phyloP scores from a whole-genome alignment of 1,284 basidiomycete genomes.

The Sanghuangporus weigelae region DNA sequence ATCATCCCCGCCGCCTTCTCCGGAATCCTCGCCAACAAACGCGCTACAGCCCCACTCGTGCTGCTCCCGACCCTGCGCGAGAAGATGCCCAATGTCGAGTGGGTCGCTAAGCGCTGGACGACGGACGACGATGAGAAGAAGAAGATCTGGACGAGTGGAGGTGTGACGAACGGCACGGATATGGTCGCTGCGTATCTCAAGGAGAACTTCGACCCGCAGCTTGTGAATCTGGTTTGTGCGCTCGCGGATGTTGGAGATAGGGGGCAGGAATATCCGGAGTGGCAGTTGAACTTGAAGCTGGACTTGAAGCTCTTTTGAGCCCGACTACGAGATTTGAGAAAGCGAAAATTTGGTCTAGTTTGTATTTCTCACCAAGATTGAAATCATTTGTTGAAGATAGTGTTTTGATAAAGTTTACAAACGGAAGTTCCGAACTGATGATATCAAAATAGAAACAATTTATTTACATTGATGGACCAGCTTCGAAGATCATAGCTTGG shows the following conservation, averaged over 20 bases:
- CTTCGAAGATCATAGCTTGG: slow-evolving; percentile 11
- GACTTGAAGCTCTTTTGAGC: neutral
- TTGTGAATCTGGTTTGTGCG: slow-evolving; percentile 2
- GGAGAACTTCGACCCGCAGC: neutral
- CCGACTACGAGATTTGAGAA: neutral
- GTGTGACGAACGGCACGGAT: slow-evolving; percentile 13
- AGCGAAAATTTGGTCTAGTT: neutral
- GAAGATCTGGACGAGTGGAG: slow-evolving; percentile 15
- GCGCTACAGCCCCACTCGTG: slow-evolving; percentile 11
- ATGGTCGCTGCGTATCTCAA: slow-evolving; percentile 15
- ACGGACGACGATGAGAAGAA: neutral
- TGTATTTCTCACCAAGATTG: neutral
- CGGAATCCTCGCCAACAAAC: slow-evolving; percentile 11
- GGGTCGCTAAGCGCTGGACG: slow-evolving; percentile 11
- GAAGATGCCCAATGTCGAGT: slow-evolving; percentile 9
- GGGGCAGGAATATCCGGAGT: slow-evolving; percentile 4
- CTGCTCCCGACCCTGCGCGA: slow-evolving; percentile 5
- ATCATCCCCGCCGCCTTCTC: slow-evolving; percentile 9
- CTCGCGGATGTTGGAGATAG: slow-evolving; percentile 10
- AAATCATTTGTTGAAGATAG: neutral
- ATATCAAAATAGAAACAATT: too few species aligned
- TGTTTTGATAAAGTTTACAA: too few species aligned
- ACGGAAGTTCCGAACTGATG: too few species aligned
- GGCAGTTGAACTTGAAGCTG: neutral
- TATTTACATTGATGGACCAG: neutral